Conservation (phyloP, 1,284 basidiomycete species). For the Rhodotorula sp. region DNA sequence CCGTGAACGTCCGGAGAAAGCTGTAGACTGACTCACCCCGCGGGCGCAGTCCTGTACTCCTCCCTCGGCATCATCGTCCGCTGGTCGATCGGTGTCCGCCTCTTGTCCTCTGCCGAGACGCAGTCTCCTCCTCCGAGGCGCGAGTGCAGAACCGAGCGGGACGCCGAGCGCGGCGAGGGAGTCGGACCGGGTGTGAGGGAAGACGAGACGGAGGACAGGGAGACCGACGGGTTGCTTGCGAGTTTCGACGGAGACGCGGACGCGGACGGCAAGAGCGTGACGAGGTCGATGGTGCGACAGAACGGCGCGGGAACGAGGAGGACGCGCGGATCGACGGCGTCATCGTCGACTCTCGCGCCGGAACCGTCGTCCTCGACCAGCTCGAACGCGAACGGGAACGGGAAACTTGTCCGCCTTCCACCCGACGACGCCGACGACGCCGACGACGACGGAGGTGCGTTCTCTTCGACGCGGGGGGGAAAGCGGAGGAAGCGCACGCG, state of each 20-base stretch:
- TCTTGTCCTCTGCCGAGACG: constrained; percentile 49
- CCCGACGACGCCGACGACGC: neutral
- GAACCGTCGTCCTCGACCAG: neutral
- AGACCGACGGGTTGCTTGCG: constrained; percentile 3
- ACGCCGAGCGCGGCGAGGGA: constrained; percentile 1
- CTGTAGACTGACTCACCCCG: neutral
- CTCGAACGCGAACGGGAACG: neutral
- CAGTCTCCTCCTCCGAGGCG: constrained; percentile 16
- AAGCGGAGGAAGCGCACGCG: constrained; percentile 18
- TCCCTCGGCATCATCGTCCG: constrained; percentile 52
- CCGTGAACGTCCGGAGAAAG: neutral
- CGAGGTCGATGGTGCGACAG: constrained; percentile 19
- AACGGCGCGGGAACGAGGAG: neutral
- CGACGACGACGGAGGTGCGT: neutral
- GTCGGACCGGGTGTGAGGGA: neutral
- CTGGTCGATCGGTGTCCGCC: constrained; percentile 51
- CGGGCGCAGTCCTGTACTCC: constrained; percentile 50
- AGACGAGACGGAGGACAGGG: constrained; percentile 4
- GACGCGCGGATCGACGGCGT: neutral
- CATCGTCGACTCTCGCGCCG: neutral
- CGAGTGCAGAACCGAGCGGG: neutral
- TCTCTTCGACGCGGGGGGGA: neutral
- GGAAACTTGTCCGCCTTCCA: constrained; percentile 2
- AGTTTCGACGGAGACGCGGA: neutral
- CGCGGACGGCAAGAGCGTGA: neutral